Percentiles rank a stretch among this genome's conserved stretches.
Conservation (phyloP, 345 rosid genomes). For the Citrus glauca region DNA sequence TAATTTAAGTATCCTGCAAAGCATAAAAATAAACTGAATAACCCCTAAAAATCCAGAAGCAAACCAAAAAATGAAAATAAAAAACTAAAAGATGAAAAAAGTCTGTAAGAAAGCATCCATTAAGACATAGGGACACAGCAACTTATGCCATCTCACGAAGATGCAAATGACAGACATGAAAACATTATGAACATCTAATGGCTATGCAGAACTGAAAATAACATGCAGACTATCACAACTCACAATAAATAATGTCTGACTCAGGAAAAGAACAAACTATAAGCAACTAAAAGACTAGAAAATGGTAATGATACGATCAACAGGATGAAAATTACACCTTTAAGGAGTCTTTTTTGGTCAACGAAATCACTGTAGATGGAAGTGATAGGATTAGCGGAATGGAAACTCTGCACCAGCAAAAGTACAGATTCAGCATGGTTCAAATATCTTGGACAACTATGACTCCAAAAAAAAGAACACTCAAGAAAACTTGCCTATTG, state of each 20-base stretch:
- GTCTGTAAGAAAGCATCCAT: neutral
- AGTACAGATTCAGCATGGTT: constrained; percentile 1
- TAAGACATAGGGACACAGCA: neutral
- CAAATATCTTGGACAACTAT: neutral
- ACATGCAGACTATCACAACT: neutral
- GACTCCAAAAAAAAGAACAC: neutral
- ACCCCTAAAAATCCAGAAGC: neutral
- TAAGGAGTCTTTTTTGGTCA: constrained; percentile 65
- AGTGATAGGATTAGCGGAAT: constrained; percentile 82
- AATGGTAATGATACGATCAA: neutral
- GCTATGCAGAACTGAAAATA: neutral
- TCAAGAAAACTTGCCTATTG: constrained; percentile 54
- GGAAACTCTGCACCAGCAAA: constrained; percentile 52
- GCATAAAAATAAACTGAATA: neutral
- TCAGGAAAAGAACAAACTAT: neutral
- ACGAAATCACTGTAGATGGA: constrained; percentile 78
- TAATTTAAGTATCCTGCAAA: neutral
- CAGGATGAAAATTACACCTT: constrained; percentile 41
- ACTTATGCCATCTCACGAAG: neutral
- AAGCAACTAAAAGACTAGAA: neutral
- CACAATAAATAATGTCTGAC: neutral
- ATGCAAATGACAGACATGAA: neutral
- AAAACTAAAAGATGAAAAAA: neutral
- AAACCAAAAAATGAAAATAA: neutral
- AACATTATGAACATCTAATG: neutral